Evolutionary conservation across 1,284 basidiomycete species (phyloP), one percentile per base, ranked within the genome.

Genomic region (Xerocomus nothofagi): DNA sequence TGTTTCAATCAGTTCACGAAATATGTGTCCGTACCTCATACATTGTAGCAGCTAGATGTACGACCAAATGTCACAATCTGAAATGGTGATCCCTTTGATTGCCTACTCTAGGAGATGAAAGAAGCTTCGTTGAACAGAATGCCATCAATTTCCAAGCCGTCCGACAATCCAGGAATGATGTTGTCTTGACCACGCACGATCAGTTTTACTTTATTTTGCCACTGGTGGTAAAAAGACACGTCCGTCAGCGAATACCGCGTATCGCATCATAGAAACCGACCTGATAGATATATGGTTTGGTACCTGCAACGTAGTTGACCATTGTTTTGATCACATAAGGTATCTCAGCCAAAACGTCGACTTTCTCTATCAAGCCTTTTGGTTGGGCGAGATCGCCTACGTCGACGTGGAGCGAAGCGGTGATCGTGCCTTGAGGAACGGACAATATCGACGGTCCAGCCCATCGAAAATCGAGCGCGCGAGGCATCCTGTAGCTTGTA

Each of bases 321-420:
- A 93, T 82, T 65, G 91, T 84, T 73, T 92, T 91, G 61, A 96
- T 73, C 51, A 97, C 84, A 57, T 89, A 88, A 8, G 97, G 97
- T 60, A 99, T 94, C 75, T 99, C 95, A 4, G 90, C 93, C 15
- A 99, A 79, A 1, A 99, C 86, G 62, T 99, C 95, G 15, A 99
- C 93, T 76, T 98, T 98, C 72, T 98, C 94, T 39, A 99, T 82
- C 65, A 99, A 73, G 0, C 95, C 95, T 39, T 85, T 84, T 48
- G 86, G 66, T 55, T 72, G 67, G 55, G 72, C 57, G 59, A 71
- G 62, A 58, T 69, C 49, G 15, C 88, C 88, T n/a, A 88, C 71
- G 52, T 84, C 79, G 12, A 80, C 73, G 20, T 73, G 65, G 21
- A 88, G 54, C 31, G 75, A 77, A 15, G 81, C 84, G 34, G 78